These are phyloP conservation scores for Solanum ahanhuiri DNA, from an alignment of 257 asterid genomes.

Conservation along the genomic window DNA sequence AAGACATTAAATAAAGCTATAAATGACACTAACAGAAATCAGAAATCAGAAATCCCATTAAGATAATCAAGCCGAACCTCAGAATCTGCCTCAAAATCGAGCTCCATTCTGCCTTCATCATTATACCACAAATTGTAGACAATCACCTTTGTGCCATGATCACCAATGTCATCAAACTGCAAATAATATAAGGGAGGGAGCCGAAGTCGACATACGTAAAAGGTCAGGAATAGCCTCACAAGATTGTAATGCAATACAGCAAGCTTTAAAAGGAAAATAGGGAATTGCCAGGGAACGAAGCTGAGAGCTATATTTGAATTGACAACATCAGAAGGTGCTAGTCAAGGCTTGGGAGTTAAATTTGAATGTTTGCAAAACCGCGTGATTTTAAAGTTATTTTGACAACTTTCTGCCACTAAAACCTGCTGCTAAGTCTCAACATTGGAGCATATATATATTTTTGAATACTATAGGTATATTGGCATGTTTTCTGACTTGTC, in stretches of 20 bases:
- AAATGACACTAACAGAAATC: neutral
- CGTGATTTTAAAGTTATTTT: neutral
- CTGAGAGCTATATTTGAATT: neutral
- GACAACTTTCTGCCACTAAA: neutral
- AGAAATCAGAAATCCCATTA: conserved; percentile 1
- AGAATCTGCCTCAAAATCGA: conserved; percentile 71
- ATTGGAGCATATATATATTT: neutral
- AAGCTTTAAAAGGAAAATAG: neutral
- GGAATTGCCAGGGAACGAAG: neutral
- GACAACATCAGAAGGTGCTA: neutral
- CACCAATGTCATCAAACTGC: conserved; percentile 72
- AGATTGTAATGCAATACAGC: neutral
- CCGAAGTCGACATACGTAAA: neutral
- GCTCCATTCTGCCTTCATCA: conserved; percentile 71
- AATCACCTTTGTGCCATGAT: conserved; percentile 74
- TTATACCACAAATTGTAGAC: conserved; percentile 75
- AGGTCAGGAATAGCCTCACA: neutral
- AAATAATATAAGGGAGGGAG: neutral
- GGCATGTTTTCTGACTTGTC: neutral
- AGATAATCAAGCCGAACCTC: conserved; percentile 34
- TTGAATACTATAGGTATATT: neutral
- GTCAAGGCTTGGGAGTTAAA: neutral
- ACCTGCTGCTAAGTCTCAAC: neutral
- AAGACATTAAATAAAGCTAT: neutral
- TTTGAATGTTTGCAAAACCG: neutral